Percentiles rank a stretch among this genome's conserved stretches.
These are phyloP conservation scores for Poteriospumella lacustris DNA, from an alignment of 108 stramenopile genomes.

Conservation along the genomic window DNA sequence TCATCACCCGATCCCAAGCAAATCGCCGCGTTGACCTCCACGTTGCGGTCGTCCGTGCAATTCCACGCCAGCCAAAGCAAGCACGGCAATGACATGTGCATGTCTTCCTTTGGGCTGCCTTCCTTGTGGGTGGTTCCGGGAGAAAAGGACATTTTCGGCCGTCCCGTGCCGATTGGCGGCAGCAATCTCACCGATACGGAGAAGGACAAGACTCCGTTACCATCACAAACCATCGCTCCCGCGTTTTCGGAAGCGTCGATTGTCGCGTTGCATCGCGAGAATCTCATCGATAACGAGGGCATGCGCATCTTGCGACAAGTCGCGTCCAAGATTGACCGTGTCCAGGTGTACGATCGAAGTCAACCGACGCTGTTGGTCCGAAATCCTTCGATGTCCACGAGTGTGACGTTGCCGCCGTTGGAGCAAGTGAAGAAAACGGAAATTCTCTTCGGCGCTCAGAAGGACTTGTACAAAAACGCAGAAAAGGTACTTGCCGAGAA, in stretches of 20 bases:
- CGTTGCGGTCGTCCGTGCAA: no score
- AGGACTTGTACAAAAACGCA: constrained; percentile 29
- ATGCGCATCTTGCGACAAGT: constrained; percentile 3
- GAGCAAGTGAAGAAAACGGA: not conserved
- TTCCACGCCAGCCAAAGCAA: no score
- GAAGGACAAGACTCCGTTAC: not conserved
- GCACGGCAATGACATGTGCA: not conserved
- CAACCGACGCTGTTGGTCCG: constrained; percentile 1
- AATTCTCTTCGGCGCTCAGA: constrained; percentile 12
- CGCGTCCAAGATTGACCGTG: not conserved
- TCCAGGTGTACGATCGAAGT: constrained; percentile 9
- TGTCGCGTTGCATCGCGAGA: not conserved
- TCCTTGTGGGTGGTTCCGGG: constrained; percentile 13
- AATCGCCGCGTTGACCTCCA: not conserved
- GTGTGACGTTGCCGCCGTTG: not conserved
- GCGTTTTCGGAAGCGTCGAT: constrained; percentile 23
- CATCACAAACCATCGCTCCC: not conserved
- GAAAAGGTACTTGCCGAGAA: not conserved
- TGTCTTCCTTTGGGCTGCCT: constrained; percentile 14
- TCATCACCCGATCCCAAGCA: no score
- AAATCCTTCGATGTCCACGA: not conserved
- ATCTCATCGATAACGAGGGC: not conserved
- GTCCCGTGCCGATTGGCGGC: not conserved
- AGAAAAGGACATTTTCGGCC: constrained; percentile 4
- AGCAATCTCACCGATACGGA: not conserved